A percentile compares a stretch with the other conserved stretches of the same genome.
These are phyloP conservation scores for Strigomonas culicis DNA, from an alignment of 208 protist species.

Conservation along the genomic window DNA sequence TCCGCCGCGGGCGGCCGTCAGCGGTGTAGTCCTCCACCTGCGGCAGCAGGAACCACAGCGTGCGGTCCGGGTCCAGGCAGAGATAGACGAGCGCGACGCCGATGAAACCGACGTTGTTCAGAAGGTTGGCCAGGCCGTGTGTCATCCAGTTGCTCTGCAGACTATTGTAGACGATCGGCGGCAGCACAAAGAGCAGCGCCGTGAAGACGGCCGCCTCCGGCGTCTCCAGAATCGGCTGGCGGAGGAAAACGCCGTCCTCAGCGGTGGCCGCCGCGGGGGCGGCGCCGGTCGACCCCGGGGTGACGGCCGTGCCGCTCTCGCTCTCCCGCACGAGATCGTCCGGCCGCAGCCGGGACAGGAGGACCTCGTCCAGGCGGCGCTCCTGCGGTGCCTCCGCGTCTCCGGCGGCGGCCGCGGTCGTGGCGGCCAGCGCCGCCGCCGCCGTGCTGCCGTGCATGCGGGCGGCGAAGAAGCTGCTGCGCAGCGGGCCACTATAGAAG, in stretches of 20 bases:
- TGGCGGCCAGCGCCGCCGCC: conserved; percentile 7
- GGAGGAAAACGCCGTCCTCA: conserved; percentile 3
- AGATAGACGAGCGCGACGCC: conserved; percentile 57
- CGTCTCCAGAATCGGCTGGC: conserved; percentile 57
- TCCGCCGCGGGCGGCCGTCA: not conserved
- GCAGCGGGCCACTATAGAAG: conserved; percentile 63
- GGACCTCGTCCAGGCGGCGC: conserved; percentile 9
- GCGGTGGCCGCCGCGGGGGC: not conserved
- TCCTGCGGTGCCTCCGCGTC: not conserved
- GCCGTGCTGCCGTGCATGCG: conserved; percentile 1
- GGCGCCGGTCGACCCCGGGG: not conserved
- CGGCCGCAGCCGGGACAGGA: not conserved
- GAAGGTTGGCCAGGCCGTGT: conserved; percentile 36
- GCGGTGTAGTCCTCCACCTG: conserved; percentile 9
- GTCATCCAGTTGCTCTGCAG: conserved; percentile 71
- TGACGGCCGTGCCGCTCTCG: not conserved
- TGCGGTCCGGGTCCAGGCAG: conserved; percentile 38
- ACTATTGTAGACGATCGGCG: conserved; percentile 54
- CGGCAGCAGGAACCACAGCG: conserved; percentile 73
- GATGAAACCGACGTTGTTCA: conserved; percentile 66
- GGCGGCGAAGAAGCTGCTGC: conserved; percentile 68
- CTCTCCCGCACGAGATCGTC: not conserved
- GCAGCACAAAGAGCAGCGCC: conserved; percentile 52
- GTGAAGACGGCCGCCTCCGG: conserved; percentile 69
- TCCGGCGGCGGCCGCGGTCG: conserved; percentile 3